Base-by-base conservation (phyloP, 495 filamentous ascomycete genomes). In the Xylaria acuta region DNA sequence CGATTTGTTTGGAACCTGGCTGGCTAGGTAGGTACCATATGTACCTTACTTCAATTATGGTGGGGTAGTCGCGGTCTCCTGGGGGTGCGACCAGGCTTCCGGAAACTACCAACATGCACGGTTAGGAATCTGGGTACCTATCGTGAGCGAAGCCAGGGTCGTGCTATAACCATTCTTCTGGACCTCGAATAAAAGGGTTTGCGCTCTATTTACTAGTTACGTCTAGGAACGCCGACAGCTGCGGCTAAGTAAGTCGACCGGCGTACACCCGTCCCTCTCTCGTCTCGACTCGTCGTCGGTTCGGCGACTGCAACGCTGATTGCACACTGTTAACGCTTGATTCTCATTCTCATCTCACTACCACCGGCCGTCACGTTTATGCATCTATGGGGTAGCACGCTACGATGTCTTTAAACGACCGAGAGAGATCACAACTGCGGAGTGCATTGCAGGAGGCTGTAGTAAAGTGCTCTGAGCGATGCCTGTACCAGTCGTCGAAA, bases 401-500 rank as follows among this genome's bases (percentile, higher is more conserved):
- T 53, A 66, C 64, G 6, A 81, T 81, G 81, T 75, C 78, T 54
- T 82, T 89, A 54, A 85, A 80, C 34, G 79, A 84, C 49, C 77
- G 80, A 67, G 87, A 89, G 40, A 79, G 82, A 45, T 73, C 83
- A 30, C 84, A 86, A 65, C 80, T 89, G 43, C 77, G 90, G 78
- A 87, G 84, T 32, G 86, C 90, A 11, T 86, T 98, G 54, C 93
- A 97, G 78, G 90, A 92, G 70, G 94, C 95, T 30, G 90, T 93
- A 0, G 86, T 97, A 2, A 94, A 94, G 77, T 98, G 94, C 84
- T 96, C 93, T 0, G 97, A 99, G 75, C 86, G 97, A 78, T 97
- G 97, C 83, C 88, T 99, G 3, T 98, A 97, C 80, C 94, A 98
- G 74, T 94, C 94, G 20, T 91, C 97, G 18, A 99, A 98, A 91